Evolutionary conservation across 2,329 filamentous ascomycete genomes (phyloP).

Genomic region (Sporothrix protearum): DNA sequence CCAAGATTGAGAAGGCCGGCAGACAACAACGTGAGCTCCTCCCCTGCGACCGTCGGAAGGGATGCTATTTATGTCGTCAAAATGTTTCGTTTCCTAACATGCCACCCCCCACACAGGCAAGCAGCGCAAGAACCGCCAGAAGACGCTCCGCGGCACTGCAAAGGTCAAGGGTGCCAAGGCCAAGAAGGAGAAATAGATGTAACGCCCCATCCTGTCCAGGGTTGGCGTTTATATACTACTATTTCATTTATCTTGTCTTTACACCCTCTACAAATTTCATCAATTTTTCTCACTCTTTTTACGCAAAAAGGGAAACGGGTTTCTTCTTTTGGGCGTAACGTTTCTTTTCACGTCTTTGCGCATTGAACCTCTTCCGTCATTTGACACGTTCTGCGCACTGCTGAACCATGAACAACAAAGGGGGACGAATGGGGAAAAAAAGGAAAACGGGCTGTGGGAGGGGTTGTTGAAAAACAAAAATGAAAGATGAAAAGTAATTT

Average conservation of each 20-base stretch:
- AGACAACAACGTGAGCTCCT: conserved; percentile 93
- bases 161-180: conserved; percentile 95
- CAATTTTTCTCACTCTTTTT: neutral
- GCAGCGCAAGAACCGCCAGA: conserved; percentile 99
- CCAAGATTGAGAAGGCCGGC: conserved; percentile 94
- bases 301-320: too few relatives aligned
- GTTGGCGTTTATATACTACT: neutral
- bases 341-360: neutral
- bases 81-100: conserved; percentile 5
- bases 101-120: conserved; percentile 68
- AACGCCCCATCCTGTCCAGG: conserved; percentile 20
- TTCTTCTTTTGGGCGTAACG: neutral
- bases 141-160: conserved; percentile 95
- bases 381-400: conserved; percentile 12
- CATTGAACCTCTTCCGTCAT: conserved; percentile 23
- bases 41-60: neutral
- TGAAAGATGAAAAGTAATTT: neutral
- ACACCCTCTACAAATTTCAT: too few relatives aligned
- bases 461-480: conserved; percentile 3
- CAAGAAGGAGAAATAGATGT: conserved; percentile 87
- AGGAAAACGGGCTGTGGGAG: neutral
- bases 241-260: conserved; percentile 7
- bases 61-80: too few relatives aligned
- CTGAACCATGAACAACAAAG: neutral
- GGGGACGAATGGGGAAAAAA: neutral